A percentile compares a stretch with the other conserved stretches of the same genome.
phyloP scores from a whole-genome alignment of 495 filamentous ascomycete species.

The Penicillium verhagenii region DNA sequence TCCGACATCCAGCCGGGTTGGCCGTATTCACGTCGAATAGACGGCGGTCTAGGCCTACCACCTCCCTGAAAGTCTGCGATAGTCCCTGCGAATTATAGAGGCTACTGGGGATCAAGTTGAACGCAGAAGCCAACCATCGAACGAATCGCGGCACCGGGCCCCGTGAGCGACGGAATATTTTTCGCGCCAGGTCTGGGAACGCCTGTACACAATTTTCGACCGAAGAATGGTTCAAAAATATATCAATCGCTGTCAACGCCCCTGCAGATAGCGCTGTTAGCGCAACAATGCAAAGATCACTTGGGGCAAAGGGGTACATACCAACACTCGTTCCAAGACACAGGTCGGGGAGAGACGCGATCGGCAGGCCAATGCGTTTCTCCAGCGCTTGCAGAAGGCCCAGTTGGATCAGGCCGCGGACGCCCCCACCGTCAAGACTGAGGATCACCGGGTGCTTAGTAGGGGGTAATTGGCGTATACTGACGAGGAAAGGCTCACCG shows the following conservation, averaged over 20 bases:
- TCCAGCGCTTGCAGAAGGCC: constrained; percentile 44
- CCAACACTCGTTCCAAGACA: constrained; percentile 51
- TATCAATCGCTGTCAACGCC: background rate
- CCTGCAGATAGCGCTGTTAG: background rate
- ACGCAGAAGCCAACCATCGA: background rate
- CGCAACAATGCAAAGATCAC: background rate
- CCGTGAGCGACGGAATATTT: background rate
- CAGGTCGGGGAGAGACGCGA: constrained; percentile 49
- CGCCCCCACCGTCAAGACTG: constrained; percentile 56
- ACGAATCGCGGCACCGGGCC: background rate
- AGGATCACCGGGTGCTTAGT: constrained; percentile 52
- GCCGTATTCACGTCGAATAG: constrained; percentile 14
- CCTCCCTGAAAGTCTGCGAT: constrained; percentile 1
- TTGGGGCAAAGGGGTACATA: constrained; percentile 22
- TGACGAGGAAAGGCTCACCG: constrained; percentile 32
- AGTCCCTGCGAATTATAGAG: background rate
- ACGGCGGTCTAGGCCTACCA: constrained; percentile 1
- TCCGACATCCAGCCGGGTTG: background rate
- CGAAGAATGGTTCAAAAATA: constrained; percentile 15
- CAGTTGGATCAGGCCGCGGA: constrained; percentile 49
- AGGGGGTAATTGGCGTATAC: constrained; percentile 28
- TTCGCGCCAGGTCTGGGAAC: background rate
- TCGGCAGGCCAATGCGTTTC: constrained; percentile 38
- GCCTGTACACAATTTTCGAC: background rate
- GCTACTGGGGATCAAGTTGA: background rate